phyloP scores from a whole-genome alignment of 768 basidiomycete genomes.

The Clitopilus hobsonii region DNA sequence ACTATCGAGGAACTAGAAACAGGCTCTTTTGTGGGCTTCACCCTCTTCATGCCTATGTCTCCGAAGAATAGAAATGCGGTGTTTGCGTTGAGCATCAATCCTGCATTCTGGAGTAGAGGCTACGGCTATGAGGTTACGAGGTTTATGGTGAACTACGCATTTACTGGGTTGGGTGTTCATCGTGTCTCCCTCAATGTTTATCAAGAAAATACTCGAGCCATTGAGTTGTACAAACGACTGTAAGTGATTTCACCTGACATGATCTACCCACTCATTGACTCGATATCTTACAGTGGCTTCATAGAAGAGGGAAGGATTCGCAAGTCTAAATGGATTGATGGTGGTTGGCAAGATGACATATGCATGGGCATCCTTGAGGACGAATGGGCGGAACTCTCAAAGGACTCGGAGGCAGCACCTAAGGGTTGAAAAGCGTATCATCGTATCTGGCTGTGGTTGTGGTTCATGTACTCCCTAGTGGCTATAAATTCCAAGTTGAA shows the following conservation, averaged over 20 bases:
- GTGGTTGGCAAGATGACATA: constrained; percentile 16
- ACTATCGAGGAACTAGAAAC: constrained; percentile 10
- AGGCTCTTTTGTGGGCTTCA: constrained; percentile 7
- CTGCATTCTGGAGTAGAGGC: constrained; percentile 31
- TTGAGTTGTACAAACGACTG: constrained; percentile 36
- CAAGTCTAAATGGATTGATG: constrained; percentile 15
- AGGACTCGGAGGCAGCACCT: neutral
- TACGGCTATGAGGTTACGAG: constrained; percentile 35
- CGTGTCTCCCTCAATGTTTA: constrained; percentile 35
- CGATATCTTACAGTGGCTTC: constrained; percentile 12
- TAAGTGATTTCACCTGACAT: constrained; percentile 17
- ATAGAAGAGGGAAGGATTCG: constrained; percentile 16
- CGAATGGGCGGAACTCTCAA: constrained; percentile 12
- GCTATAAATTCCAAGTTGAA: too few relatives aligned
- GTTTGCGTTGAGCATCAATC: constrained; percentile 7
- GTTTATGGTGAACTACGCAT: constrained; percentile 36
- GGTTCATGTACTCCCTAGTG: too few relatives aligned
- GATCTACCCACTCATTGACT: neutral
- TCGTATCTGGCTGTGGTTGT: too few relatives aligned
- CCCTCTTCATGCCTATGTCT: constrained; percentile 6
- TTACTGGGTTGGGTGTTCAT: constrained; percentile 32
- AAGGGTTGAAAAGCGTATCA: too few relatives aligned
- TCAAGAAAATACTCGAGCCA: constrained; percentile 31
- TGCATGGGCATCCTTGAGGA: constrained; percentile 19
- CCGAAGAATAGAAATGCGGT: constrained; percentile 11